These are phyloP conservation scores for Solanum okadae DNA, from an alignment of 257 asterid genomes.

Conservation along the genomic window DNA sequence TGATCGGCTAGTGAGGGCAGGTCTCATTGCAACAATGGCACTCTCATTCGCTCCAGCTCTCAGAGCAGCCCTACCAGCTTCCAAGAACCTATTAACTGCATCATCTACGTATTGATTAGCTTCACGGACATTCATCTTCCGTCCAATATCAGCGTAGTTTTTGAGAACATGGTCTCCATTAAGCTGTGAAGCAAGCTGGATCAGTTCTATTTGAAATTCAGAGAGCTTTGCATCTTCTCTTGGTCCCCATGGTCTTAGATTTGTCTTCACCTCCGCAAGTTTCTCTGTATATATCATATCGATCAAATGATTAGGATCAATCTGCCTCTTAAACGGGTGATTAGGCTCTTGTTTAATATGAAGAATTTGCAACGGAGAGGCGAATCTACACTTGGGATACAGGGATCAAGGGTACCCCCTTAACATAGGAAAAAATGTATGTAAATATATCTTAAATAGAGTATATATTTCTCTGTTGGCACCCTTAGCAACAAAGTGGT, in stretches of 20 bases:
- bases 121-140: constrained; percentile 48
- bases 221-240: constrained; percentile 55
- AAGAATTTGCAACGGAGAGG: not conserved
- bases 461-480: not conserved
- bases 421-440: not conserved
- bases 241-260: constrained; percentile 64
- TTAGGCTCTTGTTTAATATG: not conserved
- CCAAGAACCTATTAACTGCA: constrained; percentile 81
- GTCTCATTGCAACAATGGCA: constrained; percentile 79
- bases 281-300: constrained; percentile 29
- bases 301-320: not conserved
- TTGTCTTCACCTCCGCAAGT: constrained; percentile 52
- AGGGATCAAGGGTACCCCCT: not conserved
- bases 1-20: constrained; percentile 63
- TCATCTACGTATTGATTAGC: constrained; percentile 73
- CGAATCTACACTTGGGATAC: not conserved
- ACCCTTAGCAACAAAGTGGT: not conserved
- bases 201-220: constrained; percentile 75
- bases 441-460: not conserved
- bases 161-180: constrained; percentile 78
- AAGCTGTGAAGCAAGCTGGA: constrained; percentile 96
- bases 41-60: constrained; percentile 88
- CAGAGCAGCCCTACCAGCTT: constrained; percentile 86
- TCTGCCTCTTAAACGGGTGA: not conserved
- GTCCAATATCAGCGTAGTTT: constrained; percentile 69